A percentile compares a stretch with the other conserved stretches of the same genome.
Conservation (phyloP, 2,329 filamentous ascomycete genomes). For the Pseudogymnoascus sp. region DNA sequence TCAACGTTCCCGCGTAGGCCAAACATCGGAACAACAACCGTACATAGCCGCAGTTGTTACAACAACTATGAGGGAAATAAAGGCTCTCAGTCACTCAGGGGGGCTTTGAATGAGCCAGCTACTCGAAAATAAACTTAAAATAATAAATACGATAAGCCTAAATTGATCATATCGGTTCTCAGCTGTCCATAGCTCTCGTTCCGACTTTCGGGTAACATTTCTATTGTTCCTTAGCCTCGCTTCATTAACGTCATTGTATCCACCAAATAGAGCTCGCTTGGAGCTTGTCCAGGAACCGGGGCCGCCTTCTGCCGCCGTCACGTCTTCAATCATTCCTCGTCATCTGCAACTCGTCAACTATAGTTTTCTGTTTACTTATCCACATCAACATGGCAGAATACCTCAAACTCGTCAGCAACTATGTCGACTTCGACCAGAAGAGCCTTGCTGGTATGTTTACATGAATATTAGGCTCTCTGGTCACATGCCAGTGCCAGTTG, state of each 20-base stretch:
- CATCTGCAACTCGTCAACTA: background rate
- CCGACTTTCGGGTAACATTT: background rate
- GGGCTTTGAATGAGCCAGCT: background rate
- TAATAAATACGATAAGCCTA: background rate
- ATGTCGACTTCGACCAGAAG: slow-evolving; percentile 56
- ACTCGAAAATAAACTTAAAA: background rate
- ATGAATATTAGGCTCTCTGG: slow-evolving; percentile 8
- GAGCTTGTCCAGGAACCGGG: slow-evolving; percentile 8
- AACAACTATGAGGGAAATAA: background rate
- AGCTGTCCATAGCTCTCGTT: background rate
- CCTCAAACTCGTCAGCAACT: slow-evolving; percentile 13
- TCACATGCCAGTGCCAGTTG: slow-evolving; percentile 14
- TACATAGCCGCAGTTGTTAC: background rate
- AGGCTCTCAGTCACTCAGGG: background rate
- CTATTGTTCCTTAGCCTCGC: background rate
- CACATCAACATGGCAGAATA: slow-evolving; percentile 4
- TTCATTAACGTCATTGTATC: slow-evolving; percentile 9
- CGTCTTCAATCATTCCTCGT: background rate
- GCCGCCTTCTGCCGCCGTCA: slow-evolving; percentile 3
- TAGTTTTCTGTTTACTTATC: background rate
- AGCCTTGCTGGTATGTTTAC: slow-evolving; percentile 54
- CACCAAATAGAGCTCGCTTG: slow-evolving; percentile 10
- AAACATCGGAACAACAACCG: background rate
- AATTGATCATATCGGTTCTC: background rate
- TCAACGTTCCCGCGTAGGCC: too few relatives aligned